These are phyloP conservation scores for Populus tremula DNA, from an alignment of 345 rosid species.

Conservation along the genomic window DNA sequence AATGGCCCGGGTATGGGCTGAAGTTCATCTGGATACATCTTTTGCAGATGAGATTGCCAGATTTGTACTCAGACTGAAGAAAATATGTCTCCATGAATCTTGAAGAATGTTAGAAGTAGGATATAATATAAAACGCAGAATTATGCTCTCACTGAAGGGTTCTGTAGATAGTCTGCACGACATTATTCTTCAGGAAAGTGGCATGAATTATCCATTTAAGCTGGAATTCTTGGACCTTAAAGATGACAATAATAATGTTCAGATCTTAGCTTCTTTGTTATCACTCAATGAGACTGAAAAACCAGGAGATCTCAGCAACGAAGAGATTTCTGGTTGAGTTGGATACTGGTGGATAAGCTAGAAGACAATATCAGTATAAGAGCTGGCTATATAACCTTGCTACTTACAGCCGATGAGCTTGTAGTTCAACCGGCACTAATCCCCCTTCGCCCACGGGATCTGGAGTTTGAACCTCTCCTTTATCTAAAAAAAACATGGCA, in stretches of 20 bases:
- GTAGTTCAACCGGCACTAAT: too few species aligned
- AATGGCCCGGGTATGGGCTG: not conserved
- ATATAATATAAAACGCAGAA: conserved; percentile 3
- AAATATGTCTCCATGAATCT: not conserved
- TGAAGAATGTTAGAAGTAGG: not conserved
- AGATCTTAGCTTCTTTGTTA: not conserved
- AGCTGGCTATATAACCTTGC: not conserved
- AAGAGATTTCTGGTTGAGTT: not conserved
- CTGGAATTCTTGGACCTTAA: not conserved
- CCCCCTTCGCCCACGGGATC: too few species aligned
- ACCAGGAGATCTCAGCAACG: not conserved
- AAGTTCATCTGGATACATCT: not conserved
- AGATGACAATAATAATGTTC: not conserved
- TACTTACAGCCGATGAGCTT: too few species aligned
- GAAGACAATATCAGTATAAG: not conserved
- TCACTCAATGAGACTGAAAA: not conserved
- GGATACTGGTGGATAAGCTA: not conserved
- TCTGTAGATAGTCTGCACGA: not conserved
- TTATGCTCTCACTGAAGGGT: not conserved
- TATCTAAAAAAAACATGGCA: too few species aligned
- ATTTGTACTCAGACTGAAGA: not conserved
- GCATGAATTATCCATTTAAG: not conserved
- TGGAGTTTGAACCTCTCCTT: too few species aligned
- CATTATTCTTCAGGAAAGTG: not conserved
- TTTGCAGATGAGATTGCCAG: not conserved